Percentiles rank a stretch among this genome's conserved stretches.
These are phyloP conservation scores for Arabis hirsuta DNA, from an alignment of 345 rosid genomes.

Conservation along the genomic window DNA sequence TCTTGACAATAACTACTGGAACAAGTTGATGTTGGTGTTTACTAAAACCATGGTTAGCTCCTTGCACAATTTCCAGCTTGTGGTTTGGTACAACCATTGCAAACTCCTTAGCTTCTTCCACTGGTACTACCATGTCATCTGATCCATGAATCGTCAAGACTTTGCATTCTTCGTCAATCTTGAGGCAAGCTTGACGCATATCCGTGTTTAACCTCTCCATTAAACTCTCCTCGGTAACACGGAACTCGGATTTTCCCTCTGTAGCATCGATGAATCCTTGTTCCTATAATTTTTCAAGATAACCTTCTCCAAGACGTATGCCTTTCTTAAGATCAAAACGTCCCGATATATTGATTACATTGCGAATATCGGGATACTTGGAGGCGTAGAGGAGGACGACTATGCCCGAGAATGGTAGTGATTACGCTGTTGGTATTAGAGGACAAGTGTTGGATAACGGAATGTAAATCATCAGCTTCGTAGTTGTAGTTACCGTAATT, in stretches of 20 bases:
- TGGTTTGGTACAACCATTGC: conserved; percentile 67
- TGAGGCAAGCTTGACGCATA: conserved; percentile 58
- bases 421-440: conserved; percentile 41
- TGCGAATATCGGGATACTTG: conserved; percentile 51
- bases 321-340: conserved; percentile 65
- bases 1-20: conserved; percentile 35
- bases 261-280: conserved; percentile 60
- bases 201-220: conserved; percentile 67
- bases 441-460: conserved; percentile 54
- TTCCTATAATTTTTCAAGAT: conserved; percentile 50
- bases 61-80: conserved; percentile 56
- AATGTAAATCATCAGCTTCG: conserved; percentile 68
- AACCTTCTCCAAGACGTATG: conserved; percentile 68
- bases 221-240: conserved; percentile 63
- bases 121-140: conserved; percentile 55
- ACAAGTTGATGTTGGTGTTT: conserved; percentile 55
- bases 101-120: conserved; percentile 64
- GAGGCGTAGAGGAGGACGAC: conserved; percentile 82
- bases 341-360: conserved; percentile 64
- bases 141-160: conserved; percentile 76
- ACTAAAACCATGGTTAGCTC: conserved; percentile 62
- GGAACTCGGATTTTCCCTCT: conserved; percentile 48
- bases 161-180: conserved; percentile 56
- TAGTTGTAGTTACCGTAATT: conserved; percentile 59
- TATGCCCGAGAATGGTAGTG: conserved; percentile 66